Evolutionary conservation across 2,329 filamentous ascomycete genomes (phyloP).

Genomic region (Myriosclerotinia duriaeana): DNA sequence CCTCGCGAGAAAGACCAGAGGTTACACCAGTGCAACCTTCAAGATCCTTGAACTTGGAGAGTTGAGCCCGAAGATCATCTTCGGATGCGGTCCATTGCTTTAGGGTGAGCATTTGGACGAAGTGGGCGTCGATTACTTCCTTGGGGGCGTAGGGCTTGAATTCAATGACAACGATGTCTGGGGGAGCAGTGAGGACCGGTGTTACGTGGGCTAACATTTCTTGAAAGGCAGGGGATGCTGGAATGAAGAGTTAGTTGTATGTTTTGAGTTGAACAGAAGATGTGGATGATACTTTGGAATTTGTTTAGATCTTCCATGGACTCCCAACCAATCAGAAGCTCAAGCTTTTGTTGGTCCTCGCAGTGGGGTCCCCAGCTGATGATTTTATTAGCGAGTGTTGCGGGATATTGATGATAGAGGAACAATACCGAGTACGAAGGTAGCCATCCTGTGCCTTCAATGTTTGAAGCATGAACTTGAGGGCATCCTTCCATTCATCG

Average conservation of each 20-base stretch:
- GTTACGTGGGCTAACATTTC: constrained; percentile 29
- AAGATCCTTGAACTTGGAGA: constrained; percentile 31
- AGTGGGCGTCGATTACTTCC: constrained; percentile 37
- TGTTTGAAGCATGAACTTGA: constrained; percentile 32
- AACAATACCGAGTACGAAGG: constrained; percentile 31
- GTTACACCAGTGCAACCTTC: constrained; percentile 37
- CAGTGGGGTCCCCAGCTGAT: constrained; percentile 37
- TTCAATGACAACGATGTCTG: constrained; percentile 33
- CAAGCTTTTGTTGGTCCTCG: constrained; percentile 30
- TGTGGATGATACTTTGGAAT: constrained; percentile 27
- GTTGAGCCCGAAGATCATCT: constrained; percentile 33
- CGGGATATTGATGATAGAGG: too few species aligned
- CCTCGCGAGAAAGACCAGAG: constrained; percentile 3
- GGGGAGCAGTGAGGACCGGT: constrained; percentile 32
- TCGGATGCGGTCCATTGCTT: constrained; percentile 46
- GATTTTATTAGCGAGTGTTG: background rate
- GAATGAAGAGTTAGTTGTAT: background rate
- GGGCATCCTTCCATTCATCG: too few species aligned
- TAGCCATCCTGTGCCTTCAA: constrained; percentile 37
- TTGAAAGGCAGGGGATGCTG: constrained; percentile 7
- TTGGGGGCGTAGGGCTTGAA: constrained; percentile 38
- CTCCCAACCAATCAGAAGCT: constrained; percentile 38
- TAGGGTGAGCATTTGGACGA: constrained; percentile 46
- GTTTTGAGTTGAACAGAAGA: background rate
- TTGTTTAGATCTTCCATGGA: constrained; percentile 30